A percentile compares a stretch with the other conserved stretches of the same genome.
Conservation (phyloP, 225 moss, liverwort and hornwort genomes). For the Pleurozium schreberi region DNA sequence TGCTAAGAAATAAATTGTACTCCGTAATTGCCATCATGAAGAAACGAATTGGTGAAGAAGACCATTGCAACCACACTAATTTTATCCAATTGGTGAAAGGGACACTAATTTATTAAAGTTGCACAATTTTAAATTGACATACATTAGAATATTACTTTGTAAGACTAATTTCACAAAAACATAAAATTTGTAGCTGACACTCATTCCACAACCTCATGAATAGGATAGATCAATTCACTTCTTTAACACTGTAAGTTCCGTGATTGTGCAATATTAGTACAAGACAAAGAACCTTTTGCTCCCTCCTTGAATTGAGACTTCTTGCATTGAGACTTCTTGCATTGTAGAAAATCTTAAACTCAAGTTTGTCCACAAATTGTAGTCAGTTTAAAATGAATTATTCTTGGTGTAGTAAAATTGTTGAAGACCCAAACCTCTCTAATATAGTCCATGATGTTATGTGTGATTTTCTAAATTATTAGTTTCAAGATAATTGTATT, state of each 20-base stretch:
- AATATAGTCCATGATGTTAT: background rate
- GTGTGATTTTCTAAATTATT: background rate
- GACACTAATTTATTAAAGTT: no score
- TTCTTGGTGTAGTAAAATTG: rapidly evolving
- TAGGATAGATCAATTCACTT: background rate
- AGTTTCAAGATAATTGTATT: background rate
- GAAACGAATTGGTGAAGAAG: background rate
- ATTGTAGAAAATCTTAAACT: background rate
- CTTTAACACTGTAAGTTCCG: background rate
- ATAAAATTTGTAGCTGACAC: background rate
- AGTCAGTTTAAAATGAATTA: background rate
- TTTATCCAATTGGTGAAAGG: no score
- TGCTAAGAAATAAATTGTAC: background rate
- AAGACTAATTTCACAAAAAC: background rate
- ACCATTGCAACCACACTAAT: no score
- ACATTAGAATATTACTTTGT: no score
- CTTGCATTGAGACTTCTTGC: background rate
- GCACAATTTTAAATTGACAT: no score
- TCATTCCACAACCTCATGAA: background rate
- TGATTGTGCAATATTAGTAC: background rate
- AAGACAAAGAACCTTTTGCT: no score
- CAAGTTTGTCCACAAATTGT: background rate
- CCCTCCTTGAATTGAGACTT: background rate
- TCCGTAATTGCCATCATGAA: background rate
- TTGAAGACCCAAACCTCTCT: background rate